Evolutionary conservation across 176 grass and related monocot genomes (phyloP).

Genomic region (Ensete ventricosum): DNA sequence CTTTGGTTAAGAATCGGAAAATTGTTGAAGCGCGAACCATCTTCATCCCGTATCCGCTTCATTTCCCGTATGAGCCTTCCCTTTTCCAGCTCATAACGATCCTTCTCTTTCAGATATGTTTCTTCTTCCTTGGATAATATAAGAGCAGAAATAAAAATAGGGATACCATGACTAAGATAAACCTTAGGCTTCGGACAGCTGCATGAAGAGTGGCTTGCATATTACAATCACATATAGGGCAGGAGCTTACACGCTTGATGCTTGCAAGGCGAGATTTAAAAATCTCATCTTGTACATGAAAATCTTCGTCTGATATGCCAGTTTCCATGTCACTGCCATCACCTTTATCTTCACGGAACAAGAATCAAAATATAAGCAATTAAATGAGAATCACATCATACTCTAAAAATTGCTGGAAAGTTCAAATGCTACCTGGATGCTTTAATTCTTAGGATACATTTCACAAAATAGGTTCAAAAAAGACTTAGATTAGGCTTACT

Average conservation of each 20-base stretch:
- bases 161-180: not conserved
- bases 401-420: not conserved
- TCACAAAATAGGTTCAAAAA: not conserved
- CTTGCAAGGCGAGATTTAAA: constrained; percentile 91
- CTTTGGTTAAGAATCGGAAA: constrained; percentile 98
- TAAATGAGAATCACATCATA: not conserved
- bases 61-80: constrained; percentile 97
- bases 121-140: constrained; percentile 79
- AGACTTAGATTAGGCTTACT: too few species aligned
- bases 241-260: constrained; percentile 69
- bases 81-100: constrained; percentile 93
- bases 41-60: constrained; percentile 98
- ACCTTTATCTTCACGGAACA: constrained; percentile 62
- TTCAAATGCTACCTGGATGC: not conserved
- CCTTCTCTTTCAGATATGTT: constrained; percentile 77
- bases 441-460: not conserved
- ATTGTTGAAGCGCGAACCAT: constrained; percentile 97
- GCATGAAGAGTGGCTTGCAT: not conserved
- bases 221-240: not conserved
- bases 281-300: constrained; percentile 92
- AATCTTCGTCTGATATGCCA: constrained; percentile 81
- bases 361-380: constrained; percentile 4
- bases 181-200: not conserved
- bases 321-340: constrained; percentile 86
- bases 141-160: constrained; percentile 21